Evolutionary conservation across 306 rosid genomes (phyloP), one percentile per base, ranked within the genome.

Genomic region (Leucaena leucocephala): DNA sequence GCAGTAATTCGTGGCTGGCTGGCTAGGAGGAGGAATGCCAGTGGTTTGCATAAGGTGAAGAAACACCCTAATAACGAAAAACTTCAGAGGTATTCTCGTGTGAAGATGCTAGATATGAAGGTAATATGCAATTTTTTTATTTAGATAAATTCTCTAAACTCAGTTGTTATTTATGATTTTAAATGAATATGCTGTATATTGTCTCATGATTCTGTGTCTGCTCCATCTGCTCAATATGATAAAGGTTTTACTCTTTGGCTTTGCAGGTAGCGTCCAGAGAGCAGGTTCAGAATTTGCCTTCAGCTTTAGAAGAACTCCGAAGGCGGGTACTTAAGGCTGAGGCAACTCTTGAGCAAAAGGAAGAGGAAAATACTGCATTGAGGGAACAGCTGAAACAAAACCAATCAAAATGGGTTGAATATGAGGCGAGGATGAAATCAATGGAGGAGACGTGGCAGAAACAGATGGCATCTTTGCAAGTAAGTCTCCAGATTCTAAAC

Each of bases 361-460:
- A 93, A 82, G 98, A 78, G 84, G 98, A 93, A 91, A 90, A 90
- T 85, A 79, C 81, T 64, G 89, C 89, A 54, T 82, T 96, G 85
- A 89, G 87, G 78, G 99, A 93, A 84, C 89, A 89, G 66, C 87
- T 93, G 72, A 89, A 80, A 68, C 94, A 88, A 75, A 87, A 80
- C 72, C 92, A 96, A 86, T 73, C 76, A 42, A 91, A 88, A 79
- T 92, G 99, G 98, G 75, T 82, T 83, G 99, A 96, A 46, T 89
- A 91, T 49, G 99, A 96, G 77, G 82, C 66, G 16, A 96, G 85
- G 87, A 96, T 96, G 99, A 96, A 90, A 78, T 84, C 94, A 75
- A 90, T 89, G 98, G 98, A 96, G 84, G 98, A 91, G 71, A 83
- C 76, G 45, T 96, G 99, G 99, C 97, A 96, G 88, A 96, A 86